Evolutionary conservation across 2,329 filamentous ascomycete species (phyloP).

Genomic region (Bipolaris sorokiniana): DNA sequence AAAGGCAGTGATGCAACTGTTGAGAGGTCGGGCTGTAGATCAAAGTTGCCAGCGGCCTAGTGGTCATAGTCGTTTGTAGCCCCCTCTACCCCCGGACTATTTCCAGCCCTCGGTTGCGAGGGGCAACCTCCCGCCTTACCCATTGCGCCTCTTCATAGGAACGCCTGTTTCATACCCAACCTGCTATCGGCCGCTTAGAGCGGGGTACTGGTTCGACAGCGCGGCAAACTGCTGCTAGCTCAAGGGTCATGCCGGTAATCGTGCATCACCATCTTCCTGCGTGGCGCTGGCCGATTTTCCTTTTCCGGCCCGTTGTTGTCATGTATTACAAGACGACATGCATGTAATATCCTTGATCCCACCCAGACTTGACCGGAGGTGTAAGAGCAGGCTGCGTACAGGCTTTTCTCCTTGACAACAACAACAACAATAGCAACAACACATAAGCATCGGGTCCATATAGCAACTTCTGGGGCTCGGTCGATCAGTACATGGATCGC

Average conservation of each 20-base stretch:
- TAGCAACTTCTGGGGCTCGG: too few species aligned
- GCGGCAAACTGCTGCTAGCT: conserved; percentile 5
- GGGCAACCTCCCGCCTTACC: conserved; percentile 27
- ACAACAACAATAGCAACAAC: too few species aligned
- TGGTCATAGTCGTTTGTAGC: conserved; percentile 23
- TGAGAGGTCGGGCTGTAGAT: conserved; percentile 25
- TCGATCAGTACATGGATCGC: too few species aligned
- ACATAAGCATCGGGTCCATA: too few species aligned
- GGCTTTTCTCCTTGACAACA: too few species aligned
- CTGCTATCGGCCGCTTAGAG: conserved; percentile 40
- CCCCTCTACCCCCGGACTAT: conserved; percentile 20
- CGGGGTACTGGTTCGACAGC: conserved; percentile 10
- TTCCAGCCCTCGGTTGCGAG: conserved; percentile 28
- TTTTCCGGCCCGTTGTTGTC: neutral
- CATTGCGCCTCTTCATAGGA: conserved; percentile 27
- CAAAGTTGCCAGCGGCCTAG: conserved; percentile 26
- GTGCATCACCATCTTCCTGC: conserved; percentile 43
- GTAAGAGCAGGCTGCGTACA: too few species aligned
- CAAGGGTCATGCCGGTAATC: conserved; percentile 14
- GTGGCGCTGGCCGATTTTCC: neutral
- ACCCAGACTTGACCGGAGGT: too few species aligned
- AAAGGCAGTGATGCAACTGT: conserved; percentile 37
- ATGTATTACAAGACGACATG: neutral
- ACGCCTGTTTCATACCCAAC: conserved; percentile 28
- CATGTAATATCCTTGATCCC: too few species aligned